Evolutionary conservation across 208 protist genomes (phyloP).

Genomic region (Porcisia deanei): DNA sequence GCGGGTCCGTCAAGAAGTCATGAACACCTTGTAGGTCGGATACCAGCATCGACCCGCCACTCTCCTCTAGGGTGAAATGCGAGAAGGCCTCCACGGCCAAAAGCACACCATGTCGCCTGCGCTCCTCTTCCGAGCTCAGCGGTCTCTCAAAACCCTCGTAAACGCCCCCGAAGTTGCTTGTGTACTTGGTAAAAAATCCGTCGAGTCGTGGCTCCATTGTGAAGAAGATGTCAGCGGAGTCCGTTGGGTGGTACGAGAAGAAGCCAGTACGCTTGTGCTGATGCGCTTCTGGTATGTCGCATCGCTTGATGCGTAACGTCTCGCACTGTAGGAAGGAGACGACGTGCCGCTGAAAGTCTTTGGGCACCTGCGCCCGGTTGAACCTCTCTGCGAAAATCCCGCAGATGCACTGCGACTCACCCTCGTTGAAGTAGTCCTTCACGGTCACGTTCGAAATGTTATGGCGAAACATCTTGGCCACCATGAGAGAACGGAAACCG

Average conservation of each 20-base stretch:
- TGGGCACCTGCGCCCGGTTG: conserved; percentile 47
- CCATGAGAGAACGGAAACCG: conserved; percentile 49
- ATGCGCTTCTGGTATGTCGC: conserved; percentile 51
- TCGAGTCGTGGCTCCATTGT: conserved; percentile 83
- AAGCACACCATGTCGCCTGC: conserved; percentile 49
- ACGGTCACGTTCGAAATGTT: conserved; percentile 65
- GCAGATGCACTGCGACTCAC: conserved; percentile 85
- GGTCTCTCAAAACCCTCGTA: conserved; percentile 70
- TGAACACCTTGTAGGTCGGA: conserved; percentile 85
- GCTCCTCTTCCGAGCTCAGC: conserved; percentile 37
- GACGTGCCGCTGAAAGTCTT: conserved; percentile 43
- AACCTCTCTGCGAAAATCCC: conserved; percentile 80
- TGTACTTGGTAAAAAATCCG: conserved; percentile 88
- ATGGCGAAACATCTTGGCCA: conserved; percentile 84
- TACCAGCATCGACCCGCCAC: conserved; percentile 70
- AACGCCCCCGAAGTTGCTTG: conserved; percentile 78
- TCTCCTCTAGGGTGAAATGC: conserved; percentile 76
- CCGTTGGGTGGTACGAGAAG: conserved; percentile 69
- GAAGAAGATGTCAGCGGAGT: conserved; percentile 68
- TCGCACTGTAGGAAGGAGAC: conserved; percentile 90
- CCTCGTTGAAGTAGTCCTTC: conserved; percentile 88
- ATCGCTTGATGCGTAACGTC: conserved; percentile 58
- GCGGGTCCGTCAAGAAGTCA: conserved; percentile 85
- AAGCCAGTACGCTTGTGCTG: conserved; percentile 48
- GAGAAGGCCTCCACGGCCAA: conserved; percentile 86